Base-by-base conservation (phyloP, 2,329 filamentous ascomycete genomes). In the Exserohilum rostratum region DNA sequence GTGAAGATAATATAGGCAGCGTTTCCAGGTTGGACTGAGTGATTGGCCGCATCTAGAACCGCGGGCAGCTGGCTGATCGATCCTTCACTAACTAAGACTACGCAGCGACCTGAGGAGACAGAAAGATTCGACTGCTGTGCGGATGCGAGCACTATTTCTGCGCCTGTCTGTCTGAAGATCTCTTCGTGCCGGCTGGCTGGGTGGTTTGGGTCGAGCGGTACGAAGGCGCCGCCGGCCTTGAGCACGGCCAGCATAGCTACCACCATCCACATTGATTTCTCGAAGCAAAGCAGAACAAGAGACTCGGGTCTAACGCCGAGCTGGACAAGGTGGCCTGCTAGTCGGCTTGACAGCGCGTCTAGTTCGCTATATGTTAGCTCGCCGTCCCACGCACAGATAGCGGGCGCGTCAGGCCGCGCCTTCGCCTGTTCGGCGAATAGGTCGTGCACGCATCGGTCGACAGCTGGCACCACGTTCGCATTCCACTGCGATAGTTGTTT, bases 381-480 rank as follows among this genome's bases (percentile, higher is more conserved):
- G 18, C 40, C 40, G 13, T 44, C 40, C 40, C 40, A 44, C 3
- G 40, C 27, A 31, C 20, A 13, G 40, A 44, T 44, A 12, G 40
- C 40, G 27, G 6, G 10, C 5, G 40, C 40, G 20, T 44, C 29
- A 20, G 27, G 40, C 3, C 13, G 46, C 15, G n/a, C 7, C 12
- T 1, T 0, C 3, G 18, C 30, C 5, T 50, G 39, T 2, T 44
- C 20, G 2, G 22, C 18, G 33, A 50, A 15, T 2, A 38, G 2
- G 10, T 50, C 39, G 11, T 45, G 39, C 11, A 50, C 10, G 39
- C 47, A 50, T 4, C 67, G 38, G 11, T 60, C 38, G 7, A 43
- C 20, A 6, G 4, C 4, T 7, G 13, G 4, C 13, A 31, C 31
- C 3, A 29, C 18, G 6, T 6, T 20, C n/a, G 6, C 13, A 13